phyloP scores from a whole-genome alignment of 1,284 basidiomycete genomes.

The Termitomyces sp. region DNA sequence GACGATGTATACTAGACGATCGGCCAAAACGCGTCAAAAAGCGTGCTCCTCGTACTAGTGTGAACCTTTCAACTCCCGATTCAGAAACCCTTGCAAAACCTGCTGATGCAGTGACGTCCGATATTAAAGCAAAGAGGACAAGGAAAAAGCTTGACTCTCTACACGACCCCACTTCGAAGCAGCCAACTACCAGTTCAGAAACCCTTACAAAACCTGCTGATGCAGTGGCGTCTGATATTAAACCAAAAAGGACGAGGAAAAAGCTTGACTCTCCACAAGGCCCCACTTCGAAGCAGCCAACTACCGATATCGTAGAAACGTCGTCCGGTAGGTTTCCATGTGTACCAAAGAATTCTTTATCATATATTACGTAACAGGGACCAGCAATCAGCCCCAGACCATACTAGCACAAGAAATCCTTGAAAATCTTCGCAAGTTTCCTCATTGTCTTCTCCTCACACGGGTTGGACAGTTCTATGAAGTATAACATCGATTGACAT shows the following conservation, averaged over 20 bases:
- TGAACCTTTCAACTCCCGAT: neutral
- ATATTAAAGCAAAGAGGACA: constrained; percentile 2
- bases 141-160: constrained; percentile 2
- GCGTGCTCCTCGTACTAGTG: neutral
- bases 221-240: neutral
- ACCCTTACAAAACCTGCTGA: neutral
- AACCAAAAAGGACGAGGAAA: constrained; percentile 6
- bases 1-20: neutral
- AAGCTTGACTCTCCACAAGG: neutral
- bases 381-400: constrained; percentile 35
- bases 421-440: constrained; percentile 70
- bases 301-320: neutral
- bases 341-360: neutral
- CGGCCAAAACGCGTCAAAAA: constrained; percentile 15
- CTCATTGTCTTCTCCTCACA: constrained; percentile 86
- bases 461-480: constrained; percentile 95
- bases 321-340: neutral
- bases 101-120: neutral
- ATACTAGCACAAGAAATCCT: constrained; percentile 67
- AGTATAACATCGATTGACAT: constrained; percentile 37
- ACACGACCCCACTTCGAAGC: too few relatives aligned
- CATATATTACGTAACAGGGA: neutral
- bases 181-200: neutral
- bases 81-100: neutral
- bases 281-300: neutral